Conservation (phyloP, 176 grass and related monocot genomes). For the Raddia guianensis region DNA sequence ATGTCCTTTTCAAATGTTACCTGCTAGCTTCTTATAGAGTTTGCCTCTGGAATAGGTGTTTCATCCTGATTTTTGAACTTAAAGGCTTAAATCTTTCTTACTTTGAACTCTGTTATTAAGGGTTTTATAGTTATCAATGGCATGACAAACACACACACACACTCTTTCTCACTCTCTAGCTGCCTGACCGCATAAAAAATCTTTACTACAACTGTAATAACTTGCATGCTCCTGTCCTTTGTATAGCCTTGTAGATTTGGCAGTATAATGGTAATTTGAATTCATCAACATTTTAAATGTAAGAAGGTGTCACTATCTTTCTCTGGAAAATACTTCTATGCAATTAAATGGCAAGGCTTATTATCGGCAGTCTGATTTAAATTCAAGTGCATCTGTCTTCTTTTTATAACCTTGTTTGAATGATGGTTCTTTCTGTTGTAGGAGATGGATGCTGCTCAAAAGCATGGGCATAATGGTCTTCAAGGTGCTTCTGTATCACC, state of each 20-base stretch:
- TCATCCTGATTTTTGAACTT: not conserved
- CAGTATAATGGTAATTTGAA: not conserved
- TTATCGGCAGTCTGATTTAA: not conserved
- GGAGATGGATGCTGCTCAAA: slow-evolving; percentile 73
- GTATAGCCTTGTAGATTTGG: not conserved
- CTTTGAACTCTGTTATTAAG: not conserved
- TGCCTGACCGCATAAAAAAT: not conserved
- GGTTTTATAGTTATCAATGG: not conserved
- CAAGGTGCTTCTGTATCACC: slow-evolving; percentile 69
- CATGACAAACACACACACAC: not conserved
- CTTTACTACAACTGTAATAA: not conserved
- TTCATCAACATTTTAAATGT: not conserved
- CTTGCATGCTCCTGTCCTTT: slow-evolving; percentile 1
- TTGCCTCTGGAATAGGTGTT: not conserved
- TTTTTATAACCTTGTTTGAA: slow-evolving; percentile 5
- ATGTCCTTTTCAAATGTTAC: not conserved
- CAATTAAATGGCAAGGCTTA: slow-evolving; percentile 7
- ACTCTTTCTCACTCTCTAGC: too few relatives aligned
- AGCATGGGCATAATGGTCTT: slow-evolving; percentile 44
- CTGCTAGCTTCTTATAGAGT: not conserved
- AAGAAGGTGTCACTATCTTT: not conserved
- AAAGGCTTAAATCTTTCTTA: not conserved
- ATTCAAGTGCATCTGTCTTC: slow-evolving; percentile 7
- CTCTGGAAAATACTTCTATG: not conserved
- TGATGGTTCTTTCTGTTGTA: slow-evolving; percentile 33